Evolutionary conservation across 495 filamentous ascomycete species (phyloP).

Genomic region (Podospora tetraspora): DNA sequence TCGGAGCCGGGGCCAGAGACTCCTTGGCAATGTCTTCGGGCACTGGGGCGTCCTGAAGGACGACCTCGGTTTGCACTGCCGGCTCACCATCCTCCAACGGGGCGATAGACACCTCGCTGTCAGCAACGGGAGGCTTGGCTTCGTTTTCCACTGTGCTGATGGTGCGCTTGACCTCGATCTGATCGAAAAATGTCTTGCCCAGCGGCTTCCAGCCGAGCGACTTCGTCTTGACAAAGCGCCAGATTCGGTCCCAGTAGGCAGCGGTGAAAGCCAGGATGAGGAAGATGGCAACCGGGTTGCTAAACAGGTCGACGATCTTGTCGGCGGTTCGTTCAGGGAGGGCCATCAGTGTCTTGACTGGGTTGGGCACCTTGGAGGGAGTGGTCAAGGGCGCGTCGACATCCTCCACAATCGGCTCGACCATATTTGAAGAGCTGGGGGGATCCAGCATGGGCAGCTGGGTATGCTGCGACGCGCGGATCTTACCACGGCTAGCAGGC

Average conservation of each 20-base stretch:
- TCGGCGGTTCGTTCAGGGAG: conserved; percentile 35
- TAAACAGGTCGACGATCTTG: conserved; percentile 39
- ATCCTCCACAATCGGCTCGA: background rate
- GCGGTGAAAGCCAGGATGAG: conserved; percentile 29
- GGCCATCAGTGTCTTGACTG: background rate
- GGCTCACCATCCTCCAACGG: background rate
- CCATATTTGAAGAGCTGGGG: background rate
- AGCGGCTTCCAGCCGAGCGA: conserved; percentile 5
- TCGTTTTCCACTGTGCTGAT: background rate
- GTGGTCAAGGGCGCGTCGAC: background rate
- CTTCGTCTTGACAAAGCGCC: background rate
- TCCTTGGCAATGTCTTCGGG: background rate
- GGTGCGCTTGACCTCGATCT: conserved; percentile 10
- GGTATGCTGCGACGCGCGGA: background rate
- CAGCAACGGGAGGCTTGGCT: background rate
- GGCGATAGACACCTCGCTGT: background rate
- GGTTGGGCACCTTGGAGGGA: background rate
- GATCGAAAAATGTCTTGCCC: conserved; percentile 3
- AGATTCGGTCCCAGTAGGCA: background rate
- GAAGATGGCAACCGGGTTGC: conserved; percentile 43
- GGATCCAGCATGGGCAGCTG: background rate
- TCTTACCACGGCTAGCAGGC: conserved; percentile 19
- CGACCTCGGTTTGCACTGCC: background rate
- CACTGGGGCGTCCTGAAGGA: background rate
- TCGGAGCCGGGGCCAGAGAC: background rate